Base-by-base conservation (phyloP, 306 rosid species). In the Inga laurina region DNA sequence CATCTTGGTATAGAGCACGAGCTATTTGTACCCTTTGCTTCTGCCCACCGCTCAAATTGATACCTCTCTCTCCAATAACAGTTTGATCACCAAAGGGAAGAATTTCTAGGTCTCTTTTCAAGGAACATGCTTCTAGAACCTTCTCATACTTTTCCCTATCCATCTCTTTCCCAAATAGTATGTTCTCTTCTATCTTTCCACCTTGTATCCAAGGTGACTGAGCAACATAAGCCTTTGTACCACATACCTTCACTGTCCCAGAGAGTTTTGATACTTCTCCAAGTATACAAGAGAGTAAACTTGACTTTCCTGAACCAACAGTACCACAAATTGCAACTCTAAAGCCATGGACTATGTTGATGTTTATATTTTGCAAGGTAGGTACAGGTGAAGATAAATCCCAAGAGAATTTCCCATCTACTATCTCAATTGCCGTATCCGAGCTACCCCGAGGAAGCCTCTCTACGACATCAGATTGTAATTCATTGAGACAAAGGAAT, bases 171-270 rank as follows among this genome's bases (percentile, higher is more conserved):
- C 97, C 93, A 84, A 93, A 95, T 84, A 94, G 81, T 81, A 91
- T 90, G 77, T 93, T 94, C 71, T 93, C 91, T 81, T 91, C 98
- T 77, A 94, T 86, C 86, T 89, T 93, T 15, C 97, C 98, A 48
- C 97, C 93, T 71, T 91, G 98, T 88, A 94, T 91, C 97, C 98
- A 94, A 21, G 98, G 97, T 0, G 97, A 95, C 79, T 93, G 98
- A 79, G 97, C 88, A 46, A 93, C 97, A 61, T 88, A 93, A 46
- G 98, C 98, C 91, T 91, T 95, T 56, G 90, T 86, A 34, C 98
- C 98, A 79, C 96, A 92, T 68, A 92, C 82, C 85, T 82, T 91
- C 61, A 95, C 7, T 2, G 69, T 86, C 45, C 98, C 98, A 7
- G 97, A 87, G 74, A 89, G 44, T 88, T 90, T 93, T 10, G 97